Percentiles rank a stretch among this genome's conserved stretches.
phyloP scores from a whole-genome alignment of 352 stramenopile species.

The Globisporangium paddicum region DNA sequence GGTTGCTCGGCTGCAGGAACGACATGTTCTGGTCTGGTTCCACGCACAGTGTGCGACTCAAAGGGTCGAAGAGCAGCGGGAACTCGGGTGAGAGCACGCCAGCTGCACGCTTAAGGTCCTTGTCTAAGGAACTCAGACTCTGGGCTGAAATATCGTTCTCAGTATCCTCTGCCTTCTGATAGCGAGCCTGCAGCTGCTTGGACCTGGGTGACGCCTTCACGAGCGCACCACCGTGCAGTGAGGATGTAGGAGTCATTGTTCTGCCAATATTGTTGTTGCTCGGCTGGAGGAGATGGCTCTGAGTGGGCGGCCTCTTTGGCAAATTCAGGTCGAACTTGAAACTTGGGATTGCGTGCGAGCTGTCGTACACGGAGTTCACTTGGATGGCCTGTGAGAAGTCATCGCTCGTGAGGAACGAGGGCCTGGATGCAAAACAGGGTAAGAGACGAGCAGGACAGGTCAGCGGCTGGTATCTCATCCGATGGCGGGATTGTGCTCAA shows the following conservation, averaged over 20 bases:
- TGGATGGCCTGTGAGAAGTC: conserved; percentile 35
- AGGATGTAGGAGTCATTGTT: neutral
- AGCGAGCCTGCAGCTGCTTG: conserved; percentile 19
- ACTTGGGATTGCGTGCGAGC: conserved; percentile 15
- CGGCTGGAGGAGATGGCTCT: neutral
- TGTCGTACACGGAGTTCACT: conserved; percentile 31
- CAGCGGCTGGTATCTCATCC: no score
- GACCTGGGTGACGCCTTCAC: conserved; percentile 19
- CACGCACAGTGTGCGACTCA: conserved; percentile 66
- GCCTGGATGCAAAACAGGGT: conserved; percentile 13
- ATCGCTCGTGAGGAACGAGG: conserved; percentile 34
- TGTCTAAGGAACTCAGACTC: no score
- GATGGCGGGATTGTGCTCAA: no score
- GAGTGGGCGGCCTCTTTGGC: neutral
- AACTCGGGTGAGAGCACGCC: conserved; percentile 9
- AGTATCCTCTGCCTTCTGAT: neutral
- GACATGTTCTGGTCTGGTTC: conserved; percentile 59
- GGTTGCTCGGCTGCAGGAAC: conserved; percentile 58
- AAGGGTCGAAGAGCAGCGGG: conserved; percentile 45
- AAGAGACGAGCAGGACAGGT: neutral
- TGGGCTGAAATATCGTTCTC: neutral
- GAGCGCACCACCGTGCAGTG: neutral
- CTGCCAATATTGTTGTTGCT: conserved; percentile 1
- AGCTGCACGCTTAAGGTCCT: neutral
- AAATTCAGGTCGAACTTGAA: conserved; percentile 26